These are phyloP conservation scores for Mortierella antarctica DNA, from an alignment of 192 early-diverging fungal species.

Conservation along the genomic window DNA sequence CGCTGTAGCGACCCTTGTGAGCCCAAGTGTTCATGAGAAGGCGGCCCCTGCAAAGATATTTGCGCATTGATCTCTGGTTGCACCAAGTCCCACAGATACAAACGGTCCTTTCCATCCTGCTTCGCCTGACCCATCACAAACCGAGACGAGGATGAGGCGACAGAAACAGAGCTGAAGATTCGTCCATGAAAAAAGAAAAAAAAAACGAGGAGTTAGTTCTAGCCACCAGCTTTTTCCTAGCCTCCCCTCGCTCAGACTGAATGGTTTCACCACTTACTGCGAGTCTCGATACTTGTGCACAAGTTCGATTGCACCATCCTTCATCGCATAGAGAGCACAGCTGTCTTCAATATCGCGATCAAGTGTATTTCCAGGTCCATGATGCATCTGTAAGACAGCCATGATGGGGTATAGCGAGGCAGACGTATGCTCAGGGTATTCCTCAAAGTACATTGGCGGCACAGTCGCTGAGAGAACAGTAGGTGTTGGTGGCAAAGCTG, in stretches of 20 bases:
- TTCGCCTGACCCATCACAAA: conserved; percentile 19
- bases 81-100: conserved; percentile 19
- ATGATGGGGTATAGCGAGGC: conserved; percentile 16
- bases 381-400: conserved; percentile 12
- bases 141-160: conserved; percentile 10
- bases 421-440: neutral
- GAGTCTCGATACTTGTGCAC: conserved; percentile 19
- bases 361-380: neutral
- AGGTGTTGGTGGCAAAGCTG: neutral
- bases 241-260: no score
- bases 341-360: neutral
- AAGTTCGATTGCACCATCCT: conserved; percentile 12
- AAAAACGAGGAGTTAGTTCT: neutral
- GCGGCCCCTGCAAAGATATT: conserved; percentile 6
- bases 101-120: neutral
- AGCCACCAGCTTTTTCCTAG: neutral
- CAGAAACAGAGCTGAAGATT: conserved; percentile 3
- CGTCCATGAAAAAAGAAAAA: neutral
- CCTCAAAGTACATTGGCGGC: conserved; percentile 11
- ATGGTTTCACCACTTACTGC: neutral
- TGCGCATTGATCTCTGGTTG: conserved; percentile 5
- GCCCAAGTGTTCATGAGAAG: neutral
- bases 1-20: neutral
- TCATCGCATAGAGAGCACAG: conserved; percentile 23
- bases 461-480: conserved; percentile 17